Evolutionary conservation across 331 rosid genomes (phyloP), one percentile per base, ranked within the genome.

Genomic region (Arachis monticola): DNA sequence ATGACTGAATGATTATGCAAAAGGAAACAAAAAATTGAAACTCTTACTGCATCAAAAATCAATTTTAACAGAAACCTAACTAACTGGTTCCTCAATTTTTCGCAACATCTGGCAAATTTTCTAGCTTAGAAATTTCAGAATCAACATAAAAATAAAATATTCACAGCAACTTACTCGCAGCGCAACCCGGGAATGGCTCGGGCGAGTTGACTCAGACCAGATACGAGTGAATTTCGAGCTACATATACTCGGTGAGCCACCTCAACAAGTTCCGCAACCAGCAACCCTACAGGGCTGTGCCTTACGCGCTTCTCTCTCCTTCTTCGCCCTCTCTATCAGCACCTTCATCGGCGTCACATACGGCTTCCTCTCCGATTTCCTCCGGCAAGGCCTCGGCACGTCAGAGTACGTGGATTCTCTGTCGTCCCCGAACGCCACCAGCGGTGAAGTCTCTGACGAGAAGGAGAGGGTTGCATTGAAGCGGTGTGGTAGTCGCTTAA

Each of bases 331-430:
- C 62, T 66, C 85, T 57, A 93, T 89, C 82, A 93, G 77, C 73
- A 85, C 67, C 79, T 86, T 93, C 97, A 91, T 91, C 12, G 97
- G 93, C 22, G 92, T 93, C 42, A 84, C 84, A 50, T 87, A 91
- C 2, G 97, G 87, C 63, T 93, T 91, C 75, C 98, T 89, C 69
- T 86, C 93, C 6, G 92, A 82, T 60, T 86, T 86, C 8, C 61
- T 77, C 45, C 64, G 77, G 5, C 44, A 38, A 46, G 90, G 97
- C 68, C 65, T 86, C 0, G 97, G 97, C 10, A 93, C 72, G 32
- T 93, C 98, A 7, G 62, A 76, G 74, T 91, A 89, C 3, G 70
- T 72, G 78, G 52, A 30, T 2, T 5, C 79, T 41, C 85, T 79
- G 60, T 70, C 76, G 41, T 32, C 5, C 56, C 6, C 60, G 11